A percentile compares a stretch with the other conserved stretches of the same genome.
Evolutionary conservation across 2,329 filamentous ascomycete species (phyloP).

Genomic region (Leptographium lundbergii): DNA sequence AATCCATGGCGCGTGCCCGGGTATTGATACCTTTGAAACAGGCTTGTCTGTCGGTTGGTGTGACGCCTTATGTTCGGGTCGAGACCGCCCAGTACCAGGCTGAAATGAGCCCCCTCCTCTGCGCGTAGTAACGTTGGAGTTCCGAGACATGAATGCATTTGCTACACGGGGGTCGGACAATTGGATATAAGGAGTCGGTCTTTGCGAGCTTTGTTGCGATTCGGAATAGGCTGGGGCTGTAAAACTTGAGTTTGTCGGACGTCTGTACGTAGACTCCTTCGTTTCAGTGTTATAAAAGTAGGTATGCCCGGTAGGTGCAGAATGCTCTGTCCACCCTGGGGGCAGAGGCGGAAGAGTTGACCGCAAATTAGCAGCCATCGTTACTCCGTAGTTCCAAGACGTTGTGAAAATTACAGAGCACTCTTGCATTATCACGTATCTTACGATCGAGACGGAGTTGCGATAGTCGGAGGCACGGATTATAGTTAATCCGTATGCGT

Average conservation of each 20-base stretch:
- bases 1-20: constrained; percentile 74
- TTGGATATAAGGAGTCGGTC: constrained; percentile 21
- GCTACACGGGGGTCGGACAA: constrained; percentile 43
- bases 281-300: constrained; percentile 82
- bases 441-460: too few species aligned
- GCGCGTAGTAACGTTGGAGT: constrained; percentile 10
- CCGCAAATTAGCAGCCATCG: constrained; percentile 47
- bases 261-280: constrained; percentile 76
- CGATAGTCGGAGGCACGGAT: too few species aligned
- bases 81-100: too few species aligned
- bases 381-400: background rate
- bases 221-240: constrained; percentile 17
- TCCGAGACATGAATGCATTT: constrained; percentile 48
- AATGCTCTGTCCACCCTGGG: constrained; percentile 86
- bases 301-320: constrained; percentile 70
- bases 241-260: constrained; percentile 38
- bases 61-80: constrained; percentile 19
- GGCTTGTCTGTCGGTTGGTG: constrained; percentile 57
- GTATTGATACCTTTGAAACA: constrained; percentile 65
- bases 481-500: too few species aligned
- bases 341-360: constrained; percentile 43
- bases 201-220: constrained; percentile 13
- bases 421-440: too few species aligned
- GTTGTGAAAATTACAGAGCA: too few species aligned
- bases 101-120: background rate